phyloP scores from a whole-genome alignment of 306 rosid species.

The Corylus avellana region DNA sequence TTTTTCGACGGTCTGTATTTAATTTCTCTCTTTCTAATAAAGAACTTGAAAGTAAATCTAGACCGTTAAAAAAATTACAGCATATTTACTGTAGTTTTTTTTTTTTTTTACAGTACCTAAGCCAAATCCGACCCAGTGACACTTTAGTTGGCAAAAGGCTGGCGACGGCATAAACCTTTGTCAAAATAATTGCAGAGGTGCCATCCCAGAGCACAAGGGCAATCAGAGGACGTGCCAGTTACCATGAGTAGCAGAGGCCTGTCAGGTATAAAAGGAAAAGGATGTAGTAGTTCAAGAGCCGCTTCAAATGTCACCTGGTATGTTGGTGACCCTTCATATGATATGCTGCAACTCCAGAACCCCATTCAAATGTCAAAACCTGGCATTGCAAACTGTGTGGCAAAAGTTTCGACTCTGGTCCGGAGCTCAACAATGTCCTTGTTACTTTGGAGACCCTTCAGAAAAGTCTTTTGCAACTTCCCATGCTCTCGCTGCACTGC shows the following conservation, averaged over 20 bases:
- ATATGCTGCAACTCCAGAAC: slow-evolving; percentile 21
- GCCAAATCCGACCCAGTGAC: slow-evolving; percentile 17
- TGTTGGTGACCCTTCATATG: background rate
- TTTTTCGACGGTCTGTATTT: too few relatives aligned
- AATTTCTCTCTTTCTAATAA: too few relatives aligned
- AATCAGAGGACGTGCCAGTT: slow-evolving; percentile 21
- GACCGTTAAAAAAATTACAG: too few relatives aligned
- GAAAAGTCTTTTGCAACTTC: slow-evolving; percentile 52
- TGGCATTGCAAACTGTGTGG: slow-evolving; percentile 87
- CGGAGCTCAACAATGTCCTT: slow-evolving; percentile 79
- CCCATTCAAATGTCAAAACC: slow-evolving; percentile 66
- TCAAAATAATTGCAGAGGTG: slow-evolving; percentile 12
- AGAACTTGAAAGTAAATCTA: too few relatives aligned
- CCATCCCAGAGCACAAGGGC: slow-evolving; percentile 26
- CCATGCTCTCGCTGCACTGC: slow-evolving; percentile 68
- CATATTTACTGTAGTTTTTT: too few relatives aligned
- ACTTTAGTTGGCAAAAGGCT: slow-evolving; percentile 27
- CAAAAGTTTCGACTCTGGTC: slow-evolving; percentile 72
- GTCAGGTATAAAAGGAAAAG: slow-evolving; percentile 27
- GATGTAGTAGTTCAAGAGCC: background rate
- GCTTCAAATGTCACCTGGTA: slow-evolving; percentile 4
- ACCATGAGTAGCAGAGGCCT: slow-evolving; percentile 12
- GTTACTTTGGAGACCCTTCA: slow-evolving; percentile 58
- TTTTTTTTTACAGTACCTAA: too few relatives aligned
- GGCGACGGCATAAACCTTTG: slow-evolving; percentile 6